phyloP scores from a whole-genome alignment of 2,329 filamentous ascomycete species.

The Colletotrichum cordylinicola region DNA sequence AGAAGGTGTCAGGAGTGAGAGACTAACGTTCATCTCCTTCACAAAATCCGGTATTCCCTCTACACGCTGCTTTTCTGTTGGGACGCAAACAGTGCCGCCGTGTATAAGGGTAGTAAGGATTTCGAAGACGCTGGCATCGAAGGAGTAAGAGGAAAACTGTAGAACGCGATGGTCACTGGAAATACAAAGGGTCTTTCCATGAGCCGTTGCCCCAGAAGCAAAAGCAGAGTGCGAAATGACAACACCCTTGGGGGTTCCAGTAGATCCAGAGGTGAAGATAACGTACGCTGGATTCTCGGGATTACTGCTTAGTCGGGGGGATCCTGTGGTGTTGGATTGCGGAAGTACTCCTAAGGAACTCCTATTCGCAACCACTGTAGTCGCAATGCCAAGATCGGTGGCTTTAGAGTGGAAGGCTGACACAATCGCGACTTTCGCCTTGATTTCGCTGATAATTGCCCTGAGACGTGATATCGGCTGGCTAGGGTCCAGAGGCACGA shows the following conservation, averaged over 20 bases:
- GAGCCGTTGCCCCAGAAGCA: constrained; percentile 22
- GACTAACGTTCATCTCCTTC: neutral
- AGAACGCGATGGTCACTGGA: constrained; percentile 11
- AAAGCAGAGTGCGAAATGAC: constrained; percentile 32
- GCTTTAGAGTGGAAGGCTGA: neutral
- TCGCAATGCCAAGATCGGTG: neutral
- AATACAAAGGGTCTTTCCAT: constrained; percentile 7
- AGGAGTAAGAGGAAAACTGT: constrained; percentile 39
- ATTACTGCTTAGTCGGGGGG: neutral
- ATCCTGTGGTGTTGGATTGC: neutral
- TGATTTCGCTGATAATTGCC: neutral
- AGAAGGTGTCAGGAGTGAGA: constrained; percentile 5
- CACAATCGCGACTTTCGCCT: neutral
- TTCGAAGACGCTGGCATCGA: constrained; percentile 41
- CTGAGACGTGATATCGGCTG: constrained; percentile 6
- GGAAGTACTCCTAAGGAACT: constrained; percentile 41
- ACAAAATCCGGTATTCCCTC: constrained; percentile 12
- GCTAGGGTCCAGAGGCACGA: constrained; percentile 8
- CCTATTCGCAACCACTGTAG: neutral
- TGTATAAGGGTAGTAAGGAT: constrained; percentile 39
- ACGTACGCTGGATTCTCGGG: constrained; percentile 35
- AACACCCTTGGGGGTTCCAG: constrained; percentile 53
- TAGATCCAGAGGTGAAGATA: constrained; percentile 48
- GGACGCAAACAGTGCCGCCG: constrained; percentile 45
- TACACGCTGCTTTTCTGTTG: constrained; percentile 40